Conservation (phyloP, 768 basidiomycete genomes). For the Trametopsis cervina region DNA sequence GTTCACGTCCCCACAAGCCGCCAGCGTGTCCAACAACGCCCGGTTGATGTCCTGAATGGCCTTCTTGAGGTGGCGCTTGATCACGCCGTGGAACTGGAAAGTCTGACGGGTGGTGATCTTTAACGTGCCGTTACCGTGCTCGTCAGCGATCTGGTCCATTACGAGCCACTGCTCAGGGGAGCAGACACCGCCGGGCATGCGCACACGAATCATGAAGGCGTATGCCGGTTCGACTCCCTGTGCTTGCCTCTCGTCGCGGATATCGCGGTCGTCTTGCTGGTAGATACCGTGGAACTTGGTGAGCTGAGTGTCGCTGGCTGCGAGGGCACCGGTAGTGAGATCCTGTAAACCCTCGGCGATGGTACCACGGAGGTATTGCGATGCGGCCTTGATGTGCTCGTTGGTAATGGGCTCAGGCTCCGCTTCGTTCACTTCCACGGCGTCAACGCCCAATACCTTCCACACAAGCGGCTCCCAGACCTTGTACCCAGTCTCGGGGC, state of each 20-base stretch:
- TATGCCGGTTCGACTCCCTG: conserved; percentile 94
- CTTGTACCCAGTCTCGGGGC: conserved; percentile 93
- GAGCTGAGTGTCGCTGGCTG: conserved; percentile 84
- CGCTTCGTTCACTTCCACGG: conserved; percentile 79
- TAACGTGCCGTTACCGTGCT: conserved; percentile 88
- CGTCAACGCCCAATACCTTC: conserved; percentile 92
- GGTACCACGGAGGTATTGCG: conserved; percentile 88
- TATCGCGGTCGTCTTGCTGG: conserved; percentile 97
- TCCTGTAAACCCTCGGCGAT: conserved; percentile 90
- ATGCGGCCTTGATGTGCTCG: conserved; percentile 98
- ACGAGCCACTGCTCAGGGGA: conserved; percentile 86
- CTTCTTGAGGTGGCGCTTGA: conserved; percentile 93
- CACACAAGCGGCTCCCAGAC: conserved; percentile 90
- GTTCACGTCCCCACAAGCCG: conserved; percentile 98
- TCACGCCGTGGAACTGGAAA: conserved; percentile 99
- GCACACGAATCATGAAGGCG: conserved; percentile 97
- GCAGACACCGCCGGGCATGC: conserved; percentile 96
- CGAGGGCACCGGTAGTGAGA: conserved; percentile 81
- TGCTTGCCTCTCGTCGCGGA: conserved; percentile 89
- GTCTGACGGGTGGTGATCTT: conserved; percentile 98
- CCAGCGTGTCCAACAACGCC: conserved; percentile 86
- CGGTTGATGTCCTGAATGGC: conserved; percentile 96
- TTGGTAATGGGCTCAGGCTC: conserved; percentile 98
- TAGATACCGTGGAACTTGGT: conserved; percentile 98
- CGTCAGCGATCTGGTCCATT: conserved; percentile 95